These are phyloP conservation scores for Penicillium paradoxum DNA, from an alignment of 495 filamentous ascomycete species.

Conservation along the genomic window DNA sequence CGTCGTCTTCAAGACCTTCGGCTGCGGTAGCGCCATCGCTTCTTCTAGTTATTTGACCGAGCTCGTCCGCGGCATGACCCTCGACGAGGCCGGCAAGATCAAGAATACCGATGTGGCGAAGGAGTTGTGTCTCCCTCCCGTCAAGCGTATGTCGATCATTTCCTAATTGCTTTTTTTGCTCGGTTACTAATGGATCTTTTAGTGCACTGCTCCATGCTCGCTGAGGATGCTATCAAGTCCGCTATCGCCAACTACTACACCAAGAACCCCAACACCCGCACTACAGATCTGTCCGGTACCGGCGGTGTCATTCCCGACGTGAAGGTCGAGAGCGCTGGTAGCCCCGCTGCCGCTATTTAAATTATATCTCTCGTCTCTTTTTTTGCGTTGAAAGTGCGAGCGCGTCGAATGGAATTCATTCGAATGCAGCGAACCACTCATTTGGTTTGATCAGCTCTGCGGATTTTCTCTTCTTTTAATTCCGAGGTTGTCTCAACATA, in stretches of 20 bases:
- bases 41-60: conserved; percentile 87
- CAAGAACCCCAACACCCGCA: conserved; percentile 74
- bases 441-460: conserved; percentile 7
- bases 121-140: conserved; percentile 93
- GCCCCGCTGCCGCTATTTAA: conserved; percentile 29
- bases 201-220: conserved; percentile 99
- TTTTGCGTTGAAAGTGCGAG: neutral
- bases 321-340: conserved; percentile 39
- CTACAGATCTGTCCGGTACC: conserved; percentile 71
- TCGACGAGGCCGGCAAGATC: conserved; percentile 86
- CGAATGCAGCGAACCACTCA: conserved; percentile 6
- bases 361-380: neutral
- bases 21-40: conserved; percentile 93
- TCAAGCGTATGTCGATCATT: conserved; percentile 65
- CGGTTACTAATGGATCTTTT: conserved; percentile 9
- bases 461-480: neutral
- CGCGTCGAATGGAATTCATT: neutral
- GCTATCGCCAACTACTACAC: conserved; percentile 96
- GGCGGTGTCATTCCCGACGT: conserved; percentile 52
- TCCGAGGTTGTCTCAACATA: conserved; percentile 7
- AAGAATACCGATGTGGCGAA: conserved; percentile 97
- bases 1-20: conserved; percentile 98
- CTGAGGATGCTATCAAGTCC: conserved; percentile 99
- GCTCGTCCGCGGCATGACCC: conserved; percentile 89
- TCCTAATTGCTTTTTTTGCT: neutral